These are phyloP conservation scores for Cordyceps fumosorosea DNA, from an alignment of 2,329 filamentous ascomycete species.

Conservation along the genomic window DNA sequence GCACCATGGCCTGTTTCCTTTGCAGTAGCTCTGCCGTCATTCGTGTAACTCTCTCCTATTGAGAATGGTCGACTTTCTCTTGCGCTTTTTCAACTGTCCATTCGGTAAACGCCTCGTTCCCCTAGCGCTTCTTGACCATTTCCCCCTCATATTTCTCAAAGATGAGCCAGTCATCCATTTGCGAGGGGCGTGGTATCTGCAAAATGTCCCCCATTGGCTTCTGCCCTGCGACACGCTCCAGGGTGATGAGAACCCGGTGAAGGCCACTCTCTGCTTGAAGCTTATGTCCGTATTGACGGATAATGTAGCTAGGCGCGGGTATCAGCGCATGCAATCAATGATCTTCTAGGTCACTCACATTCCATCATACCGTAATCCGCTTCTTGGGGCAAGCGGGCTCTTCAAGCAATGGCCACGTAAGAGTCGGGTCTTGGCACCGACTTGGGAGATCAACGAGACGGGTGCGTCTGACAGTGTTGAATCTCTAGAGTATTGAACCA, in stretches of 20 bases:
- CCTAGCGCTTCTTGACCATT: constrained; percentile 32
- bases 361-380: constrained; percentile 52
- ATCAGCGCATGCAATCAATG: neutral
- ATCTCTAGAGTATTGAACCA: constrained; percentile 39
- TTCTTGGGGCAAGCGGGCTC: constrained; percentile 44
- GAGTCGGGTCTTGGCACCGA: constrained; percentile 45
- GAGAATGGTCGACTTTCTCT: constrained; percentile 22
- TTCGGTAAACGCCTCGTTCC: constrained; percentile 33
- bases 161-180: constrained; percentile 49
- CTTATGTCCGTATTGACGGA: constrained; percentile 41
- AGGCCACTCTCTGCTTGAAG: constrained; percentile 32
- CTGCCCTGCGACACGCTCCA: constrained; percentile 40
- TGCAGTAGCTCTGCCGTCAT: constrained; percentile 21
- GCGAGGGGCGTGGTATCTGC: constrained; percentile 45
- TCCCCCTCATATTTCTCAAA: constrained; percentile 42
- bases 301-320: constrained; percentile 35
- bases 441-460: constrained; percentile 40
- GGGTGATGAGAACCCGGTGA: constrained; percentile 38
- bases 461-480: constrained; percentile 40
- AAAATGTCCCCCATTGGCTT: constrained; percentile 34
- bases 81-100: constrained; percentile 33
- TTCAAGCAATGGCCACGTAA: constrained; percentile 44
- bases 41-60: constrained; percentile 22
- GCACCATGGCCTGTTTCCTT: constrained; percentile 2
- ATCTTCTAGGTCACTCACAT: constrained; percentile 34